These are phyloP conservation scores for Suillus paluster DNA, from an alignment of 768 basidiomycete species.

Conservation along the genomic window DNA sequence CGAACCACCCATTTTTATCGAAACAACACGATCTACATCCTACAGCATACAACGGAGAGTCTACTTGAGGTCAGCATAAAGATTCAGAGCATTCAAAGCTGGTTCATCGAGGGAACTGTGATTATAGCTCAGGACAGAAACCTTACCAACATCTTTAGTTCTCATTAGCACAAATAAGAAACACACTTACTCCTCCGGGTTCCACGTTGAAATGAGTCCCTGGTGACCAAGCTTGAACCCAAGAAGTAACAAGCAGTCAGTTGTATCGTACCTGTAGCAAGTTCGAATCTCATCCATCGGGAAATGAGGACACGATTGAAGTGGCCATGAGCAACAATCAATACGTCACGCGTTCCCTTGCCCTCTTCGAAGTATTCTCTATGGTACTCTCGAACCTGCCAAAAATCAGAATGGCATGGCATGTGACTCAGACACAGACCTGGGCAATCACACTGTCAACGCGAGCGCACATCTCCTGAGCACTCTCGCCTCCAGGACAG, in stretches of 20 bases:
- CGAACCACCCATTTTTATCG: conserved; percentile 9
- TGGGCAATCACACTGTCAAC: conserved; percentile 78
- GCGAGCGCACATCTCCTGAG: conserved; percentile 75
- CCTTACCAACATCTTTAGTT: conserved; percentile 41
- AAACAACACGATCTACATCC: background rate
- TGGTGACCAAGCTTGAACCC: conserved; percentile 25
- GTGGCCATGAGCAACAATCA: conserved; percentile 92
- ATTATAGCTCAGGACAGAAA: conserved; percentile 83
- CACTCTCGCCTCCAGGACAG: conserved; percentile 88
- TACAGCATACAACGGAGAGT: background rate
- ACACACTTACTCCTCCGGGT: conserved; percentile 68
- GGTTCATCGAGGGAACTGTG: conserved; percentile 82
- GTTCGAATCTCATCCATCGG: conserved; percentile 78
- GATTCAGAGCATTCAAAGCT: conserved; percentile 72
- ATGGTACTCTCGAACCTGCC: conserved; percentile 75
- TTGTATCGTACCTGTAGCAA: conserved; percentile 51
- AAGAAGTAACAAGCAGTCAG: background rate
- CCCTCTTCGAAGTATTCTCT: conserved; percentile 70
- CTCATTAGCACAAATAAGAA: conserved; percentile 4
- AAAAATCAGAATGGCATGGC: background rate
- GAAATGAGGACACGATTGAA: conserved; percentile 76
- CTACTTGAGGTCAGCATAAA: conserved; percentile 53
- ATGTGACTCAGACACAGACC: conserved; percentile 39
- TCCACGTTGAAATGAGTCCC: conserved; percentile 86
- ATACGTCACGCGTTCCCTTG: conserved; percentile 71